phyloP scores from a whole-genome alignment of 768 basidiomycete genomes.

The Lentinula raphanica region DNA sequence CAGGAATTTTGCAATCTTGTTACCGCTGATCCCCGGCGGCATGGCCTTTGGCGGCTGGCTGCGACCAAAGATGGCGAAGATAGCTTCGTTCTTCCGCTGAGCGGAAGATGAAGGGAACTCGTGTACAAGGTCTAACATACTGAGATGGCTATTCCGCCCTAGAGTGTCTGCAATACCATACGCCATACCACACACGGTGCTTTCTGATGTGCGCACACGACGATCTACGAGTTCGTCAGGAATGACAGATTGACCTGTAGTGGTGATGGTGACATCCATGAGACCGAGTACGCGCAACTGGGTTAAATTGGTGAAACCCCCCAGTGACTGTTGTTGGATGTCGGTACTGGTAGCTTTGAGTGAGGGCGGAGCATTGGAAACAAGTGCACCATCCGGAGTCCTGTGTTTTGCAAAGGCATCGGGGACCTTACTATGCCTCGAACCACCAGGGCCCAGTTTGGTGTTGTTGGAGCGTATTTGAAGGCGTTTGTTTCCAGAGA shows the following conservation, averaged over 20 bases:
- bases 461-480: conserved; percentile 80
- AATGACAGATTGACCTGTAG: conserved; percentile 53
- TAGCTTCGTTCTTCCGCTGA: conserved; percentile 67
- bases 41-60: conserved; percentile 41
- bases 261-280: conserved; percentile 90
- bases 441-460: conserved; percentile 24
- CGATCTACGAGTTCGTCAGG: conserved; percentile 85
- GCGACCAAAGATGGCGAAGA: conserved; percentile 96
- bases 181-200: conserved; percentile 85
- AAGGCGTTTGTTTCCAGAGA: conserved; percentile 94
- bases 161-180: conserved; percentile 96
- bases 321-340: conserved; percentile 39
- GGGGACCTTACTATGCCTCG: conserved; percentile 16
- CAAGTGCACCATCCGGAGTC: not conserved
- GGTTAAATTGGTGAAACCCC: conserved; percentile 83
- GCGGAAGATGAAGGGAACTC: conserved; percentile 50
- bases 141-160: conserved; percentile 71
- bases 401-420: not conserved
- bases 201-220: conserved; percentile 86
- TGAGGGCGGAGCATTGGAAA: not conserved
- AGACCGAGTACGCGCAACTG: conserved; percentile 89
- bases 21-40: conserved; percentile 47
- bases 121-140: conserved; percentile 90
- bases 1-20: conserved; percentile 74
- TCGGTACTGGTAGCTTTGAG: not conserved